Conservation (phyloP, 176 grass and related monocot species). For the Bromus sterilis region DNA sequence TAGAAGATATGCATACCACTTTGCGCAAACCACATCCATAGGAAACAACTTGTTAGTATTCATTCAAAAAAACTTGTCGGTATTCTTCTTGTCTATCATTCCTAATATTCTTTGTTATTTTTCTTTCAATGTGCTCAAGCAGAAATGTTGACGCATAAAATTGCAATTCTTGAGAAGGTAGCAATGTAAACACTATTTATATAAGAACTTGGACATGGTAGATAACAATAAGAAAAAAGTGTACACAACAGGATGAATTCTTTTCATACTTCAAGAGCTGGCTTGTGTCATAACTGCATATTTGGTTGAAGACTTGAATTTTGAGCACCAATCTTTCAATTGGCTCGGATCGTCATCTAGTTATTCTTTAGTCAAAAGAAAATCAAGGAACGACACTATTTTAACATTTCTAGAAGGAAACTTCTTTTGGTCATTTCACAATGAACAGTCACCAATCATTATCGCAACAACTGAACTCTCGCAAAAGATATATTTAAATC, state of each 20-base stretch:
- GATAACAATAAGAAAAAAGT: background rate
- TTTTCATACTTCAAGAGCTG: background rate
- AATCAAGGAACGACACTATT: conserved; percentile 52
- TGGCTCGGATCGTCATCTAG: too few relatives aligned
- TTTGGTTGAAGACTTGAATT: background rate
- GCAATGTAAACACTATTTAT: background rate
- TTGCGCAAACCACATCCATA: background rate
- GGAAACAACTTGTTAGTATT: too few relatives aligned
- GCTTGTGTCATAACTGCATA: background rate
- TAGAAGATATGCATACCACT: background rate
- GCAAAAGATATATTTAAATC: conserved; percentile 52
- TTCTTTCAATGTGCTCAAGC: background rate
- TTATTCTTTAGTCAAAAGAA: conserved; percentile 63
- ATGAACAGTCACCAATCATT: conserved; percentile 58
- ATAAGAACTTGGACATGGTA: background rate
- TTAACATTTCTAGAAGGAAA: conserved; percentile 49
- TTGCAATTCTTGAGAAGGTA: background rate
- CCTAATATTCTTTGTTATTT: background rate
- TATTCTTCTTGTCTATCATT: background rate
- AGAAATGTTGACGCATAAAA: background rate
- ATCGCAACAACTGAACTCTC: conserved; percentile 38
- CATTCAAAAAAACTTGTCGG: too few relatives aligned
- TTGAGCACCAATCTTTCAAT: too few relatives aligned
- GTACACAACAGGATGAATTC: background rate
- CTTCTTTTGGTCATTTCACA: conserved; percentile 36